A percentile compares a stretch with the other conserved stretches of the same genome.
phyloP scores from a whole-genome alignment of 2,329 filamentous ascomycete genomes.

The Diaporthe helianthi region DNA sequence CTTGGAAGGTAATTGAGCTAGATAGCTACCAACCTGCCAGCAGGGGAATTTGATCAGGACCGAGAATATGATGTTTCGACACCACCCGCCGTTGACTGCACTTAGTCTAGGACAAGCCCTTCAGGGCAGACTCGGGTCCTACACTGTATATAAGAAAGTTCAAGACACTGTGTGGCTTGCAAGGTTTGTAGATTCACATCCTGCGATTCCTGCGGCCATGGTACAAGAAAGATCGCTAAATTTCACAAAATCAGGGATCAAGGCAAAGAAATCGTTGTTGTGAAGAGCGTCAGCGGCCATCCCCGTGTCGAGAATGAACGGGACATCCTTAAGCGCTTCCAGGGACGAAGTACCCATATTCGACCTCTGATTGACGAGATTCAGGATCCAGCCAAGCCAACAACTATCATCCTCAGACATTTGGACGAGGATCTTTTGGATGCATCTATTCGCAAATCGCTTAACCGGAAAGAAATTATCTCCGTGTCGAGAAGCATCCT shows the following conservation, averaged over 20 bases:
- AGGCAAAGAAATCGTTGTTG: constrained; percentile 1
- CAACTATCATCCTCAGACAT: constrained; percentile 28
- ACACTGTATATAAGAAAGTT: neutral
- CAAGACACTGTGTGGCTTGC: neutral
- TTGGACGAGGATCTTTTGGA: constrained; percentile 39
- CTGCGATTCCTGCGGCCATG: too few relatives aligned
- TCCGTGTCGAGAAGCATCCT: constrained; percentile 38
- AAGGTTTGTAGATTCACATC: neutral
- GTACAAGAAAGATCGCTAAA: neutral
- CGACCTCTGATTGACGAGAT: constrained; percentile 22
- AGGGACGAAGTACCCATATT: constrained; percentile 1
- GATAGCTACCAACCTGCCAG: too few relatives aligned
- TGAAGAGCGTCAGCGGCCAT: constrained; percentile 26
- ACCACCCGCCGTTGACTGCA: neutral
- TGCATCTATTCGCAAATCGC: constrained; percentile 39
- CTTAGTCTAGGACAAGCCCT: neutral
- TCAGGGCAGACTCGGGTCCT: neutral
- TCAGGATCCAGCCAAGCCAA: constrained; percentile 8
- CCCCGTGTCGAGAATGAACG: constrained; percentile 8
- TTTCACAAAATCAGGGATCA: neutral
- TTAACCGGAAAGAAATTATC: constrained; percentile 41
- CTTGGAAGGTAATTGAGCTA: too few relatives aligned
- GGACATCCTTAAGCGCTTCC: constrained; percentile 16
- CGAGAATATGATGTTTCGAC: too few relatives aligned
- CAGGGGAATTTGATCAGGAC: too few relatives aligned